phyloP scores from a whole-genome alignment of 2,329 filamentous ascomycete species.

The Macrophomina pseudophaseolina region DNA sequence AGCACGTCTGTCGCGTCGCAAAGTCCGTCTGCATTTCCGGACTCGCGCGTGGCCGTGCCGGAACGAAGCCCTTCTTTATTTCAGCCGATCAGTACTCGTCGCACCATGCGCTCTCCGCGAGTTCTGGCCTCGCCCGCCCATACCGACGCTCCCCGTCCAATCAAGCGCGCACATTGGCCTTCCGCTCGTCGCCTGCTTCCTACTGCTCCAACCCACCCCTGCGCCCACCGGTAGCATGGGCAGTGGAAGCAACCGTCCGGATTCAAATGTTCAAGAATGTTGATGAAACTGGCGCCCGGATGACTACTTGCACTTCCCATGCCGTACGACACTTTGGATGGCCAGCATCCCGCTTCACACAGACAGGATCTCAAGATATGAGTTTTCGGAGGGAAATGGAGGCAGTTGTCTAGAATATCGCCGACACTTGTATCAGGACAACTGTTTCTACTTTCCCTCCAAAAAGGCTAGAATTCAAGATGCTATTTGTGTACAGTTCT shows the following conservation, averaged over 20 bases:
- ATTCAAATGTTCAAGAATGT: neutral
- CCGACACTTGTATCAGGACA: too few species aligned
- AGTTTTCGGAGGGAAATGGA: too few species aligned
- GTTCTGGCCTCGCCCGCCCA: neutral
- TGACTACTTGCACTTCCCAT: too few species aligned
- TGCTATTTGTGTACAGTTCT: slow-evolving; percentile 8
- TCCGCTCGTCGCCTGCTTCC: slow-evolving; percentile 2
- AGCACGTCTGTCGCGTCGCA: neutral
- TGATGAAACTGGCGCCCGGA: too few species aligned
- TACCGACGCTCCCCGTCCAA: slow-evolving; percentile 10
- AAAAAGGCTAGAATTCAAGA: too few species aligned
- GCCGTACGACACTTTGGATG: too few species aligned
- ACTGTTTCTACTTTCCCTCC: too few species aligned
- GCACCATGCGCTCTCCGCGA: slow-evolving; percentile 7
- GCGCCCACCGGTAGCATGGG: neutral
- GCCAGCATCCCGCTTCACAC: too few species aligned
- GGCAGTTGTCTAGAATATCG: too few species aligned
- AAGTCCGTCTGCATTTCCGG: neutral
- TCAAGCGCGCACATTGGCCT: slow-evolving; percentile 18
- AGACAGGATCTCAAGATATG: too few species aligned
- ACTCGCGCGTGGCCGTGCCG: slow-evolving; percentile 6
- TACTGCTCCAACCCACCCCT: neutral
- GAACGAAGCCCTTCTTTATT: slow-evolving; percentile 2
- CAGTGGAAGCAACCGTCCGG: too few species aligned
- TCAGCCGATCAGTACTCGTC: neutral